Evolutionary conservation across 176 grass and related monocot species (phyloP), one percentile per base, ranked within the genome.

Genomic region (Avena eriantha): DNA sequence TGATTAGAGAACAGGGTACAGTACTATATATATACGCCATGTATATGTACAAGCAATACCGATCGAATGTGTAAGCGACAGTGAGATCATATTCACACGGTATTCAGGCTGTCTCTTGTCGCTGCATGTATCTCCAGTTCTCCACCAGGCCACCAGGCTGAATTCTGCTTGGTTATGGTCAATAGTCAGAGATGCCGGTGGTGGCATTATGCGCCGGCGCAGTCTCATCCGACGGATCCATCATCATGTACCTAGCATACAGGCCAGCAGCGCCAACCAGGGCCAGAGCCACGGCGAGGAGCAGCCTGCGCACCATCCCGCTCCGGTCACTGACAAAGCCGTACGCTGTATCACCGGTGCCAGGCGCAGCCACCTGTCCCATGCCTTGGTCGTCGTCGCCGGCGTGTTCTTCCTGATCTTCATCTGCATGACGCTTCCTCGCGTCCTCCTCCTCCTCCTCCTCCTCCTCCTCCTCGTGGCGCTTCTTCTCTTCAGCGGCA

Each of bases 181-280:
- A 89, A 0, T 45, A 24, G 19, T 89, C 82, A 4, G 59, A 81
- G 69, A 81, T 14, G 10, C 22, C 18, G 23, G 23, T 3, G 16
- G 75, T 36, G 0, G 31, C 22, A 16, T 6, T 17, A 17, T 23
- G 23, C 48, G 69, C 70, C 7, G 48, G 14, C 26, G 50, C 15
- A 39, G 19, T 41, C 70, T 76, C 78, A 1, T 60, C 60, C 21
- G 88, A 90, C 0, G 70, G 26, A n/a, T 70, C 83, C 70, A 82
- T 86, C 78, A 68, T 0, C 69, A 26, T 77, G 78, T 85, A 85
- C 50, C 53, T 48, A 1, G 83, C 88, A 31, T 76, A 85, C 36
- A 85, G 17, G 13, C 82, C 88, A 1, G 86, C 73, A 53, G 7
- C 77, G 9, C 23, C 88, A 1, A 89, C 14, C 35, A 89, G 45